These are phyloP conservation scores for Podochytrium sp. DNA, from an alignment of 192 early-diverging fungal genomes.

Conservation along the genomic window DNA sequence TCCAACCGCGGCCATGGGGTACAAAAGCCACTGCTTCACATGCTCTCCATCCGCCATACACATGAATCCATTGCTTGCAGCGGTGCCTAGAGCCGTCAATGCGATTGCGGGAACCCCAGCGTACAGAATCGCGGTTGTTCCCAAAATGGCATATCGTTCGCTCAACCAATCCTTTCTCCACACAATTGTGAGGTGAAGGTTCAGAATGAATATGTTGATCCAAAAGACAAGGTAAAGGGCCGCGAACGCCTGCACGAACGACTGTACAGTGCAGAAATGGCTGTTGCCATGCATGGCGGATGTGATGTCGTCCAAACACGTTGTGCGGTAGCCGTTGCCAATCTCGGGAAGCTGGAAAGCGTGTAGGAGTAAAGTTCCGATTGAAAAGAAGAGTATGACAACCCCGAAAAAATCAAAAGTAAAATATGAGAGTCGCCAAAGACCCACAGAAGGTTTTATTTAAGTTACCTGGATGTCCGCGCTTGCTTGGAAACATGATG, in stretches of 20 bases:
- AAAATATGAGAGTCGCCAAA: background rate
- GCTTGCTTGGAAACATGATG: background rate
- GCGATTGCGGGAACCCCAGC: background rate
- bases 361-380: background rate
- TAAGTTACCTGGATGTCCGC: background rate
- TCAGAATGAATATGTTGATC: conserved; percentile 6
- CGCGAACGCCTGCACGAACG: background rate
- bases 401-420: too few relatives aligned
- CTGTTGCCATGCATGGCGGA: background rate
- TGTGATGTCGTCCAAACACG: background rate
- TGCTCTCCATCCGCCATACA: background rate
- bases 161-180: conserved; percentile 16
- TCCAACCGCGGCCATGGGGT: background rate
- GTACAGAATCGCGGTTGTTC: background rate
- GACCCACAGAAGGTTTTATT: background rate
- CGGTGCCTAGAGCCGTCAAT: background rate
- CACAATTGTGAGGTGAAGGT: conserved; percentile 8
- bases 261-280: background rate
- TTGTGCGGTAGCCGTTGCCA: background rate
- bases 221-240: background rate
- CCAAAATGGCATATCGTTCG: background rate
- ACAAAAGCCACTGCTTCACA: background rate
- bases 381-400: background rate
- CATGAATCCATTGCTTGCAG: background rate
- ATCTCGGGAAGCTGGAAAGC: background rate